Percentiles rank a stretch among this genome's conserved stretches.
phyloP scores from a whole-genome alignment of 2,329 filamentous ascomycete genomes.

The Alternaria postmessia region DNA sequence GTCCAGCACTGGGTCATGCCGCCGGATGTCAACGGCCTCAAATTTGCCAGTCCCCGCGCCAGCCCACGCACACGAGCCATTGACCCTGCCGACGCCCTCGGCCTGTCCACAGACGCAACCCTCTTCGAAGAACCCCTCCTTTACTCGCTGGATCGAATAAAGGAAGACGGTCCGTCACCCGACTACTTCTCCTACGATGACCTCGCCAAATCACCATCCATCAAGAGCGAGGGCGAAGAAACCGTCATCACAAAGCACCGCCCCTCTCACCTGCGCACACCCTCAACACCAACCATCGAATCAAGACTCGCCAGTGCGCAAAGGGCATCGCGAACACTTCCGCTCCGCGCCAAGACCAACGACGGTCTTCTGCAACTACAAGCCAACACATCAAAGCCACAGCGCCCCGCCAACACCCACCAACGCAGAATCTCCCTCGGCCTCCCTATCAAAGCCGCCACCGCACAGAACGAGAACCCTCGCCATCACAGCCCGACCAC shows the following conservation, averaged over 20 bases:
- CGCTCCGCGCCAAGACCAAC: slow-evolving; percentile 28
- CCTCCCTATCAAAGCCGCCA: slow-evolving; percentile 27
- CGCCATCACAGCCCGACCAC: slow-evolving; percentile 15
- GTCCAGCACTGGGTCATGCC: slow-evolving; percentile 22
- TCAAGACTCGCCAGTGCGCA: slow-evolving; percentile 21
- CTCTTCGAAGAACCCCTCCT: slow-evolving; percentile 30
- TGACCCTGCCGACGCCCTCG: slow-evolving; percentile 22
- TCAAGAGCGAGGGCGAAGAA: slow-evolving; percentile 21
- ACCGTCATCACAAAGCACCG: slow-evolving; percentile 20
- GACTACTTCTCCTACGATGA: slow-evolving; percentile 22
- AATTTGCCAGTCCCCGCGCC: slow-evolving; percentile 24
- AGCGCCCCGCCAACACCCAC: slow-evolving; percentile 20
- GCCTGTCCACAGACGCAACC: slow-evolving; percentile 26
- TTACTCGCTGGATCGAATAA: slow-evolving; percentile 29
- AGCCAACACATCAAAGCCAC: slow-evolving; percentile 23
- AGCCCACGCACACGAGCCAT: slow-evolving; percentile 17
- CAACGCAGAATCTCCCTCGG: slow-evolving; percentile 33
- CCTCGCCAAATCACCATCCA: slow-evolving; percentile 17
- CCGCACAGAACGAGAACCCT: slow-evolving; percentile 5
- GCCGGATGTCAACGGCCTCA: slow-evolving; percentile 21
- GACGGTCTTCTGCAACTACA: slow-evolving; percentile 33
- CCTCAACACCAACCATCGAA: slow-evolving; percentile 24
- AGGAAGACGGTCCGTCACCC: slow-evolving; percentile 16
- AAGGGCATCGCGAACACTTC: slow-evolving; percentile 18
- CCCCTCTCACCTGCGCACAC: slow-evolving; percentile 25